These are phyloP conservation scores for Curvularia sp. DNA, from an alignment of 2,329 filamentous ascomycete genomes.

Conservation along the genomic window DNA sequence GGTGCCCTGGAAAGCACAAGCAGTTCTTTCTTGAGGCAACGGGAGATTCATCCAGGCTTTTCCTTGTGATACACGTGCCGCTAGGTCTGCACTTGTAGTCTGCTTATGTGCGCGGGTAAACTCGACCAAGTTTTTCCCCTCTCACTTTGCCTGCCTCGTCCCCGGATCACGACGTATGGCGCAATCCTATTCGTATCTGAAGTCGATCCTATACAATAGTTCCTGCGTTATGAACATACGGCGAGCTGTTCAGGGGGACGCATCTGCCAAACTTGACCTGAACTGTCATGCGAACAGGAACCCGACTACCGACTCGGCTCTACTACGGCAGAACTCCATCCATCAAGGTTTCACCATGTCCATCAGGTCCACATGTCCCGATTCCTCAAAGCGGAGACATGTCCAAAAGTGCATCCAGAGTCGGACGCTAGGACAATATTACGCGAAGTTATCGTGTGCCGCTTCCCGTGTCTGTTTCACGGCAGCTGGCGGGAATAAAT, in stretches of 20 bases:
- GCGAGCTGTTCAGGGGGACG: neutral
- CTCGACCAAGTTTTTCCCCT: neutral
- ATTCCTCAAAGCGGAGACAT: constrained; percentile 2
- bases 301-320: constrained; percentile 1
- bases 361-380: neutral
- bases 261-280: neutral
- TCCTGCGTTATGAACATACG: neutral
- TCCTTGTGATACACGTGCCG: neutral
- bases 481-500: neutral
- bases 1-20: neutral
- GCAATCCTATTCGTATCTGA: neutral
- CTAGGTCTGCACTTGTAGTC: neutral
- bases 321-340: constrained; percentile 3
- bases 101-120: neutral
- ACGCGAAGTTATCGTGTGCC: constrained; percentile 2
- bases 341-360: constrained; percentile 4
- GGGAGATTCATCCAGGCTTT: neutral
- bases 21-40: neutral
- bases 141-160: neutral
- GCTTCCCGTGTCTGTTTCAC: constrained; percentile 2
- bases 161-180: neutral
- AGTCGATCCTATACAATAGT: neutral
- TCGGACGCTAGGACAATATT: constrained; percentile 2
- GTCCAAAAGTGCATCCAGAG: neutral
- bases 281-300: neutral